A percentile compares a stretch with the other conserved stretches of the same genome.
phyloP scores from a whole-genome alignment of 1,284 basidiomycete species.

The Xanthoconium separans region DNA sequence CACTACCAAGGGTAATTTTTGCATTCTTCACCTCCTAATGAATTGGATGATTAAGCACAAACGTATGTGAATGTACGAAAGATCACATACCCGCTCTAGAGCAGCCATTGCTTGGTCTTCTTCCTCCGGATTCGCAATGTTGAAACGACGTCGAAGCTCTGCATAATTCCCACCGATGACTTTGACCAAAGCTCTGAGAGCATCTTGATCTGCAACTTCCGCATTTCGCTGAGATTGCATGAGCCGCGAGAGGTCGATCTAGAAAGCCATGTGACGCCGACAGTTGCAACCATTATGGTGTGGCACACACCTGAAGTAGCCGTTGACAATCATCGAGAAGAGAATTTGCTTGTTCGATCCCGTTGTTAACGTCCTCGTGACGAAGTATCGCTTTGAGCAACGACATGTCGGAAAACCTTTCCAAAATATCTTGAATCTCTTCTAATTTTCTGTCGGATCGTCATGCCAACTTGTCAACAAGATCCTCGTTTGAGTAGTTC shows the following conservation, averaged over 20 bases:
- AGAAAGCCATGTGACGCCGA: neutral
- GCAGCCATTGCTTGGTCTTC: conserved; percentile 3
- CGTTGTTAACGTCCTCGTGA: neutral
- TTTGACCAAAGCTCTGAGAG: neutral
- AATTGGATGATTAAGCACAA: neutral
- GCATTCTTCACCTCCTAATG: neutral
- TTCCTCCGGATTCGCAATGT: neutral
- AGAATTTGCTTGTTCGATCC: neutral
- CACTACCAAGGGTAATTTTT: neutral
- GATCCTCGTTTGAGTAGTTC: neutral
- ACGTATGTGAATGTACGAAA: too few species aligned
- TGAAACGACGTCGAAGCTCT: neutral
- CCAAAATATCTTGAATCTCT: neutral
- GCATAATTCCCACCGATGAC: neutral
- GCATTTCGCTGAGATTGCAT: neutral
- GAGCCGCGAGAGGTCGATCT: neutral
- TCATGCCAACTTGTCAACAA: neutral
- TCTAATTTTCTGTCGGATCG: neutral
- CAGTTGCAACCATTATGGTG: too few species aligned
- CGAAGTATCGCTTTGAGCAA: conserved; percentile 4
- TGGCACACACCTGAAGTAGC: neutral
- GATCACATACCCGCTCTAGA: neutral
- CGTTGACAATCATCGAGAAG: neutral
- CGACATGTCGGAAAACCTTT: neutral
- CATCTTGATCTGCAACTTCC: neutral